Conservation (phyloP, 352 stramenopile species). For the Phytophthora boehmeriae region DNA sequence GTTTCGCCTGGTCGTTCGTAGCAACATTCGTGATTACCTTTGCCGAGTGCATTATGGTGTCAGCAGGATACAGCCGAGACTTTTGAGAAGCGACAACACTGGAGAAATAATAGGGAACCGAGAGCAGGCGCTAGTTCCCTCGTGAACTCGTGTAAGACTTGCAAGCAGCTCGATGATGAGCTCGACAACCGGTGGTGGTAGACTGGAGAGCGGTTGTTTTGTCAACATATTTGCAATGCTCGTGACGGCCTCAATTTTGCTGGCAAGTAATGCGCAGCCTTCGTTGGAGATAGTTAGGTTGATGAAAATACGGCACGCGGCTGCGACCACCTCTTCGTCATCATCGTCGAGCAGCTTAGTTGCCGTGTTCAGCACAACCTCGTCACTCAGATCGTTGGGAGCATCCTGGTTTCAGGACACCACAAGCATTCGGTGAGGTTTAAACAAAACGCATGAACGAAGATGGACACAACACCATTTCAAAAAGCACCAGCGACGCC, state of each 20-base stretch:
- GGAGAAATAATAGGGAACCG: conserved; percentile 51
- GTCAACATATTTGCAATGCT: conserved; percentile 57
- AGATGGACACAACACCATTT: conserved; percentile 37
- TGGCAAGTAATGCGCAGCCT: conserved; percentile 48
- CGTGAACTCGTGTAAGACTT: conserved; percentile 62
- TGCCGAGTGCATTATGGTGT: conserved; percentile 45
- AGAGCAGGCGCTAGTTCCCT: conserved; percentile 49
- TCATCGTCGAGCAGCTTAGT: conserved; percentile 46
- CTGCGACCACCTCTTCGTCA: conserved; percentile 52
- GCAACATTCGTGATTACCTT: conserved; percentile 61
- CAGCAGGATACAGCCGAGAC: conserved; percentile 42
- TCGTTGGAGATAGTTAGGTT: conserved; percentile 70
- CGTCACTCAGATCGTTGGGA: conserved; percentile 50
- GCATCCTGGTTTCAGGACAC: conserved; percentile 21
- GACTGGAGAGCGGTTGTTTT: conserved; percentile 41
- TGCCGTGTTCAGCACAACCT: conserved; percentile 57
- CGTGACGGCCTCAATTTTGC: conserved; percentile 41
- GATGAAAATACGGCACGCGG: conserved; percentile 53
- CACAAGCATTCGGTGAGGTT: neutral
- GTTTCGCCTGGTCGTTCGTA: conserved; percentile 61
- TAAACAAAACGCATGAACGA: neutral
- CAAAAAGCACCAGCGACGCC: conserved; percentile 58
- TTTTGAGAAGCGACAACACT: conserved; percentile 68
- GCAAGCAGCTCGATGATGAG: conserved; percentile 49
- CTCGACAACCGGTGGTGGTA: conserved; percentile 43